Evolutionary conservation across 2,329 filamentous ascomycete genomes (phyloP), one percentile per base, ranked within the genome.

Genomic region (Domatiomyces catenatus): DNA sequence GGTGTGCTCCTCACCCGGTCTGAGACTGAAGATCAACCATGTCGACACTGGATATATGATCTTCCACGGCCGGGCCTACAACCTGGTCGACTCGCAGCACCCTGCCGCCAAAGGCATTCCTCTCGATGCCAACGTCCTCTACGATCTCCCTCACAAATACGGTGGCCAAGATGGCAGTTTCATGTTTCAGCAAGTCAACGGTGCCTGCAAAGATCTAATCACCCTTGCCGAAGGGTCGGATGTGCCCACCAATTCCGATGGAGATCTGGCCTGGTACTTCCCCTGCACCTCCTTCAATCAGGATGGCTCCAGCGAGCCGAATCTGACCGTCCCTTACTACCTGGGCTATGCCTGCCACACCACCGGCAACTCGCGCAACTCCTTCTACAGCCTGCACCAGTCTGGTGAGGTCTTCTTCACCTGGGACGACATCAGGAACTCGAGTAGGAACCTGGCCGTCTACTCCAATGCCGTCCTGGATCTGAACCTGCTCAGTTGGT

Each of bases 111-210:
- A 80, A 55, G 89, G 89, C 36, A 86, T 98, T 57, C 78, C 84
- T 0, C 64, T 71, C 1, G 76, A 75, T 26, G 73, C 84, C 22
- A 95, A 96, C 61, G 81, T 98, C 20, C 72, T 98, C 12, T 96
- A 80, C 62, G 88, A 95, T 64, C 70, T 94, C n/a, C 76, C 82
- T 1, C 77, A 83, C 58, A 86, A 86, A 62, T 80, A 90, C 60
- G 83, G 81, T 50, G 92, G 89, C n/a, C 77, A 85, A 66, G 93
- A 98, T 64, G 90, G 86, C 52, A 96, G 89, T 63, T 98, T 98
- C 65, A 70, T 98, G 62, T 98, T 98, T 69, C 92, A 98, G 65
- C 94, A 96, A 58, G 92, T 98, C 66, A 98, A 98, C 60, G 93
- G 92, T 46, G 85, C 84, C 55, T 98, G 92, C 76, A 98, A 96